phyloP scores from a whole-genome alignment of 306 rosid genomes.

The Cotoneaster glaucophyllus region DNA sequence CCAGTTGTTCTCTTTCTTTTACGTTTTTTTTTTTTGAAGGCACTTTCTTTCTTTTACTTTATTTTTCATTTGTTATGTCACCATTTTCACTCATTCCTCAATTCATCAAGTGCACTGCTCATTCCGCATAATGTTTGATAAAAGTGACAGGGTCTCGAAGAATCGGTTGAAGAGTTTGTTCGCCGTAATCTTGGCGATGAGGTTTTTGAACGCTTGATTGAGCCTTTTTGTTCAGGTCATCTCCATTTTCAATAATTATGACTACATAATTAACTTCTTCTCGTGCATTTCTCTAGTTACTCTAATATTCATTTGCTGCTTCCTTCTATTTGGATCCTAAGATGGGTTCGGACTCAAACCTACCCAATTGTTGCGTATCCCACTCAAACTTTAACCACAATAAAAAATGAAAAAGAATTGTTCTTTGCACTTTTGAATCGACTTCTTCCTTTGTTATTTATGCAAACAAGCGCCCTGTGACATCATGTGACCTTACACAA shows the following conservation, averaged over 20 bases:
- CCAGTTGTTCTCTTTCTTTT: conserved; percentile 58
- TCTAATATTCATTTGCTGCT: background rate
- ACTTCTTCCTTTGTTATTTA: background rate
- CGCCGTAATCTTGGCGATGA: conserved; percentile 95
- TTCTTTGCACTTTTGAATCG: background rate
- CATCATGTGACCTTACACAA: background rate
- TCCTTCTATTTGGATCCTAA: background rate
- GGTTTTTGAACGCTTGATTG: conserved; percentile 97
- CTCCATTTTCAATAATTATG: background rate
- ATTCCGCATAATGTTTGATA: conserved; percentile 51
- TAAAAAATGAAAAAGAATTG: background rate
- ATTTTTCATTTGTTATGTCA: background rate
- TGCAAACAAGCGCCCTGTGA: background rate
- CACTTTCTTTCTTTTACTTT: conserved; percentile 15
- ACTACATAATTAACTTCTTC: background rate
- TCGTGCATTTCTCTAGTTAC: background rate
- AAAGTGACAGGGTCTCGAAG: conserved; percentile 98
- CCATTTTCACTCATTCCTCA: background rate
- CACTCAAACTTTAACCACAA: background rate
- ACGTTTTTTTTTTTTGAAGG: too few species aligned
- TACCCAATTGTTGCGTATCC: background rate
- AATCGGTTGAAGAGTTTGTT: conserved; percentile 90
- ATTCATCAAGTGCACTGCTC: conserved; percentile 42
- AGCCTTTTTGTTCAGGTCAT: conserved; percentile 93
- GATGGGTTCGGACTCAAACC: background rate